phyloP scores from a whole-genome alignment of 164 flowering plant species.

The Hamamelis virginiana region DNA sequence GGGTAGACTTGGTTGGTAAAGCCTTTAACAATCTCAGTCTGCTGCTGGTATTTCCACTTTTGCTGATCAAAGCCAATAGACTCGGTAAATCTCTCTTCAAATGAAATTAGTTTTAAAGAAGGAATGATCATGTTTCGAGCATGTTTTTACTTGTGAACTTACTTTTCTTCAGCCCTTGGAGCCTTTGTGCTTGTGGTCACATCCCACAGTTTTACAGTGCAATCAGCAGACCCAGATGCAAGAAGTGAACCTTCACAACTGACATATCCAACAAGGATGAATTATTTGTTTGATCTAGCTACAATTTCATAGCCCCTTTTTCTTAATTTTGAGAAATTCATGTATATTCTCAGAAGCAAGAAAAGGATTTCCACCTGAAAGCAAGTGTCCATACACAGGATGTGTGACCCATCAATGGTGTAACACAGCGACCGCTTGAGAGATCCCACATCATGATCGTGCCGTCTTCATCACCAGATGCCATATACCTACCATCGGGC shows the following conservation, averaged over 20 bases:
- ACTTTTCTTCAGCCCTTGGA: slow-evolving; percentile 71
- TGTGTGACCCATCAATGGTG: slow-evolving; percentile 85
- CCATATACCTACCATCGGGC: slow-evolving; percentile 97
- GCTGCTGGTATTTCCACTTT: slow-evolving; percentile 65
- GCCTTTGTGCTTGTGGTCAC: slow-evolving; percentile 73
- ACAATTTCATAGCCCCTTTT: neutral
- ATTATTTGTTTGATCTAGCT: neutral
- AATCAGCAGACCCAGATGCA: slow-evolving; percentile 99
- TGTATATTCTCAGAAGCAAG: neutral
- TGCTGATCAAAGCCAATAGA: slow-evolving; percentile 33
- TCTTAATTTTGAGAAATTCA: neutral
- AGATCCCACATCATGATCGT: slow-evolving; percentile 99
- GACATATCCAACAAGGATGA: slow-evolving; percentile 12
- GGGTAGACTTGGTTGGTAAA: slow-evolving; percentile 82
- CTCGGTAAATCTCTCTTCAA: slow-evolving; percentile 1
- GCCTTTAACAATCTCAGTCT: slow-evolving; percentile 82
- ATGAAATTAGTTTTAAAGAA: neutral
- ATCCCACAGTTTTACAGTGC: slow-evolving; percentile 96
- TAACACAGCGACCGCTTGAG: slow-evolving; percentile 82
- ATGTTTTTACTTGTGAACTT: slow-evolving; percentile 29
- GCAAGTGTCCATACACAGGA: slow-evolving; percentile 95
- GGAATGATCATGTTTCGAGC: too few species aligned
- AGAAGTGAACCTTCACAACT: slow-evolving; percentile 96
- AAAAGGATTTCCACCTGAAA: slow-evolving; percentile 57
- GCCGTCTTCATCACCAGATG: slow-evolving; percentile 99